Percentiles rank a stretch among this genome's conserved stretches.
phyloP scores from a whole-genome alignment of 2,329 filamentous ascomycete genomes.

The Diaporthe sp. region DNA sequence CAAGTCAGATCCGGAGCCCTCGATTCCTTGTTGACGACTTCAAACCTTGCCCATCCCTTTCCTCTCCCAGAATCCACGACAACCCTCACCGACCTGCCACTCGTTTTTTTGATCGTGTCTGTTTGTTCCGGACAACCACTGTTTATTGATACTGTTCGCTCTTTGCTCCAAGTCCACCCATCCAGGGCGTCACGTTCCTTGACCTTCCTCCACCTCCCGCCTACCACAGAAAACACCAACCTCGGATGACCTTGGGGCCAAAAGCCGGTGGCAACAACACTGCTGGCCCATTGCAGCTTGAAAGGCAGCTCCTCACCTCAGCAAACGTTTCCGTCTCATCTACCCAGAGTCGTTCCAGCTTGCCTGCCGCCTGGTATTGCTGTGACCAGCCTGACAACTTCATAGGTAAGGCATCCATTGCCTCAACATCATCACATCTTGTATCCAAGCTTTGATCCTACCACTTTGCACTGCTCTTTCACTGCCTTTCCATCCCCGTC shows the following conservation, averaged over 20 bases:
- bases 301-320: not conserved
- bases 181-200: not conserved
- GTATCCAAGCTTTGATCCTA: not conserved
- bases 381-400: not conserved
- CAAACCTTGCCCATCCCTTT: not conserved
- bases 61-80: conserved; percentile 19
- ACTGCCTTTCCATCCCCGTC: not conserved
- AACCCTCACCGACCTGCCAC: conserved; percentile 37
- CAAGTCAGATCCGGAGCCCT: not conserved
- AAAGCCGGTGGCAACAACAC: not conserved
- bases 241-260: not conserved
- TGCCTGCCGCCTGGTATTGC: not conserved
- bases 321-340: not conserved
- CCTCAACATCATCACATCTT: not conserved
- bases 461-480: not conserved
- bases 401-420: not conserved
- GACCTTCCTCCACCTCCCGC: not conserved
- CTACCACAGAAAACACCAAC: not conserved
- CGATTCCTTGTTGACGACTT: conserved; percentile 3
- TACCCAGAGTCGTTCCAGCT: not conserved
- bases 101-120: conserved; percentile 41
- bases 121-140: conserved; percentile 25
- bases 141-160: conserved; percentile 40
- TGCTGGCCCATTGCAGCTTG: not conserved
- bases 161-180: conserved; percentile 24